Percentiles rank a stretch among this genome's conserved stretches.
These are phyloP conservation scores for Sequoiadendron giganteum DNA, from an alignment of 75 land plant species.

Conservation along the genomic window DNA sequence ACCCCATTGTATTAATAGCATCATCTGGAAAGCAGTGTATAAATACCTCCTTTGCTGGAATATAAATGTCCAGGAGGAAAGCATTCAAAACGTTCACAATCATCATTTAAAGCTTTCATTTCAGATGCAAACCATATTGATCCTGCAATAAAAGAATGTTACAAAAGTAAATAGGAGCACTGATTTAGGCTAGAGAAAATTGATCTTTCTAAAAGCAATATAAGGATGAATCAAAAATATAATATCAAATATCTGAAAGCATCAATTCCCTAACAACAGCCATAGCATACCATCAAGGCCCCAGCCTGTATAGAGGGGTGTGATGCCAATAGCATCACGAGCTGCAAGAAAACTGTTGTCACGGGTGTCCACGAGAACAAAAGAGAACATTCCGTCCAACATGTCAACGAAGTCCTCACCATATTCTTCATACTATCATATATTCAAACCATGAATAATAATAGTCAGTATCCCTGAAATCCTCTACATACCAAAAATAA, in stretches of 20 bases:
- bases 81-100: slow-evolving; percentile 82
- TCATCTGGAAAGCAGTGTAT: not conserved
- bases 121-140: slow-evolving; percentile 97
- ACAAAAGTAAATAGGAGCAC: not conserved
- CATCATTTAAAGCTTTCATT: slow-evolving; percentile 95
- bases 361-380: slow-evolving; percentile 92
- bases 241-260: not conserved
- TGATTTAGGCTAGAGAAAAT: not conserved
- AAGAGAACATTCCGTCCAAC: slow-evolving; percentile 98
- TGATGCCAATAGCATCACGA: slow-evolving; percentile 96
- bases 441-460: not conserved
- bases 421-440: slow-evolving; percentile 79
- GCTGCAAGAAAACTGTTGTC: slow-evolving; percentile 93
- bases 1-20: not conserved
- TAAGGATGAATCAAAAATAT: not conserved
- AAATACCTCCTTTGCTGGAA: slow-evolving; percentile 84
- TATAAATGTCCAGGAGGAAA: slow-evolving; percentile 95
- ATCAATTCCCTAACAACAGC: not conserved
- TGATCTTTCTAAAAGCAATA: slow-evolving; percentile 1
- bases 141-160: slow-evolving; percentile 39
- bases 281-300: slow-evolving; percentile 84
- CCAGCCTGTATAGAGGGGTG: slow-evolving; percentile 98
- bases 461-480: not conserved
- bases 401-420: slow-evolving; percentile 87
- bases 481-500: not conserved